Evolutionary conservation across 2,329 filamentous ascomycete species (phyloP).

Genomic region (Colletotrichum sp.): DNA sequence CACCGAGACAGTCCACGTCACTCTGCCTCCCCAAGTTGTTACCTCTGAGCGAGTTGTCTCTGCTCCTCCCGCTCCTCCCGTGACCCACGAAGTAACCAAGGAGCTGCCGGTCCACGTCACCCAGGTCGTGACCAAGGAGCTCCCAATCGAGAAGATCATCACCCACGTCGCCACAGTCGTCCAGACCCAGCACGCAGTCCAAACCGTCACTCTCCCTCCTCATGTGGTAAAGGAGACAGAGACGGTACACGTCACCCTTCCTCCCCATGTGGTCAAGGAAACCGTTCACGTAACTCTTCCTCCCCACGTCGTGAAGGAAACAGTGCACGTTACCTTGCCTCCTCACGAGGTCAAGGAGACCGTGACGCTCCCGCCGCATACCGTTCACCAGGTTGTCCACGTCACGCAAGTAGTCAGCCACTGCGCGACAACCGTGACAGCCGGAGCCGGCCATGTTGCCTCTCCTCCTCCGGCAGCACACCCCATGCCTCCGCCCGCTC

Average conservation of each 20-base stretch:
- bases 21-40: not conserved
- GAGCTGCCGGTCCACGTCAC: not conserved
- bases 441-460: not conserved
- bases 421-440: not conserved
- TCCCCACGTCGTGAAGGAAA: not conserved
- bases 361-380: not conserved
- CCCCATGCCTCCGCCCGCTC: not conserved
- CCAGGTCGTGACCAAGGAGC: not conserved
- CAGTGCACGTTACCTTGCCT: not conserved
- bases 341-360: conserved; percentile 4
- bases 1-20: conserved; percentile 11
- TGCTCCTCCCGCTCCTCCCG: not conserved
- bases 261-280: conserved; percentile 2
- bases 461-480: not conserved
- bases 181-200: not conserved
- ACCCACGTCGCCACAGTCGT: not conserved
- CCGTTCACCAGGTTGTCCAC: not conserved
- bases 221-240: not conserved
- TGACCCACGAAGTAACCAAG: not conserved
- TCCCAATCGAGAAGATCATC: not conserved
- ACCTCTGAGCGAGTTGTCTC: not conserved
- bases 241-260: conserved; percentile 7
- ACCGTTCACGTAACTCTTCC: conserved; percentile 5
- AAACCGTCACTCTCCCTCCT: not conserved
- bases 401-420: not conserved